Conservation (phyloP, 306 rosid genomes). For the Rubus idaeus region DNA sequence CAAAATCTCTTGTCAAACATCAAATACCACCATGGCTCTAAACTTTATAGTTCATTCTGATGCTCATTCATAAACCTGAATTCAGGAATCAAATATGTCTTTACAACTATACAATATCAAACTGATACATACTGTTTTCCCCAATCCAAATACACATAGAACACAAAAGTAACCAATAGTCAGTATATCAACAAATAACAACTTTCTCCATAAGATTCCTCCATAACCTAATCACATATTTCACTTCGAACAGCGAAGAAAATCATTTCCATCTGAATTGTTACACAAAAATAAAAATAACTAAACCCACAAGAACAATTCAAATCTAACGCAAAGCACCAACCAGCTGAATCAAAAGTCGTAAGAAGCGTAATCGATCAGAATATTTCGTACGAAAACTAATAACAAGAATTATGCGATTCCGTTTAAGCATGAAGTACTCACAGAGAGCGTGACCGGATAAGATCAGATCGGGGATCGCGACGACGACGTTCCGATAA, state of each 20-base stretch:
- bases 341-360: neutral
- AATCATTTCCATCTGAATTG: neutral
- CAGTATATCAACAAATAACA: neutral
- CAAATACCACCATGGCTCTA: neutral
- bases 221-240: neutral
- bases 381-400: neutral
- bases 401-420: neutral
- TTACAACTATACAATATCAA: neutral
- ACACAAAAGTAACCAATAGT: neutral
- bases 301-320: neutral
- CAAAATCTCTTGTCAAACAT: neutral
- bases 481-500: constrained; percentile 33
- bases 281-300: no score
- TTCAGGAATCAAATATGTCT: neutral
- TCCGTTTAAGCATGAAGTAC: neutral
- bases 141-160: neutral
- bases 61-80: neutral
- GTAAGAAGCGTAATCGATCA: constrained; percentile 10
- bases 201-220: neutral
- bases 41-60: neutral
- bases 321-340: neutral
- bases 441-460: constrained; percentile 27
- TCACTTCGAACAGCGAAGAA: neutral
- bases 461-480: constrained; percentile 36
- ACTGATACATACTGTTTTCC: neutral